Percentiles rank a stretch among this genome's conserved stretches.
Conservation (phyloP, 257 asterid species). For the Penstemon davidsonii region DNA sequence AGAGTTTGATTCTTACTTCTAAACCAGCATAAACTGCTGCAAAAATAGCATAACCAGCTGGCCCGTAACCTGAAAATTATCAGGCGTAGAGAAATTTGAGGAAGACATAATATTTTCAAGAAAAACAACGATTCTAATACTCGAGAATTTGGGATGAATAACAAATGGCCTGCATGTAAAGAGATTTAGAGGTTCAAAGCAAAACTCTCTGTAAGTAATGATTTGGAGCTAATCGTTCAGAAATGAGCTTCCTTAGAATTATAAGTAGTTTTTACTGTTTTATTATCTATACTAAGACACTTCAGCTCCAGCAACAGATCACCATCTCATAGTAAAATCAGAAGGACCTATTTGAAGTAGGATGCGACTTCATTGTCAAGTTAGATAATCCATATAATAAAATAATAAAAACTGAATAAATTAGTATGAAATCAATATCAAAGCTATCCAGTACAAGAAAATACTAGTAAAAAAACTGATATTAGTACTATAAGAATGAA, state of each 20-base stretch:
- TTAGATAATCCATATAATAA: no score
- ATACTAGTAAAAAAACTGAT: no score
- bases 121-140: neutral
- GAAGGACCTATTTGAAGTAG: neutral
- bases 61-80: conserved; percentile 70
- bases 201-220: neutral
- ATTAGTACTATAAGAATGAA: no score
- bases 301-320: no score
- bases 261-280: no score
- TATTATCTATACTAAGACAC: no score
- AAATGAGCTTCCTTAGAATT: neutral
- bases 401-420: no score
- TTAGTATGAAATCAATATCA: no score
- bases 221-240: neutral
- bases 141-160: conserved; percentile 16
- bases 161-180: neutral
- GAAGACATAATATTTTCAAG: neutral
- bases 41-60: conserved; percentile 93
- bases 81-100: conserved; percentile 9
- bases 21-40: conserved; percentile 88
- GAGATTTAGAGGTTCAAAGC: conserved; percentile 7
- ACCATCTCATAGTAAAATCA: no score
- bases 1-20: conserved; percentile 61
- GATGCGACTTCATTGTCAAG: no score
- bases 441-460: no score